phyloP scores from a whole-genome alignment of 2,329 filamentous ascomycete species.

The Fragosphaeria purpurea region DNA sequence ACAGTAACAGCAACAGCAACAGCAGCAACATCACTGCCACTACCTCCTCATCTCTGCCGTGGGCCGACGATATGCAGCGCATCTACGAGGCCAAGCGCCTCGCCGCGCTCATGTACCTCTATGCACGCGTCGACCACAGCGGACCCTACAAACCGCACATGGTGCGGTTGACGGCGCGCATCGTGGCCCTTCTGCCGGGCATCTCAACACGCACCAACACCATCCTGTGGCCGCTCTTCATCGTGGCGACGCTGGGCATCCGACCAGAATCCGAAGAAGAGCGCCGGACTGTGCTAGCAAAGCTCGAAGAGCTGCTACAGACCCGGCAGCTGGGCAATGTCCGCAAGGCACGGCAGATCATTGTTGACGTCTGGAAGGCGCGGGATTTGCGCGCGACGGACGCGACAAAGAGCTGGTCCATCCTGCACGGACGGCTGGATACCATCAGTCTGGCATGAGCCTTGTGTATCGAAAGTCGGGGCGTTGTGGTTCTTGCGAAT shows the following conservation, averaged over 20 bases:
- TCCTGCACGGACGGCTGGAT: conserved; percentile 9
- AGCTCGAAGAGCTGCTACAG: conserved; percentile 17
- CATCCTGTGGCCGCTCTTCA: conserved; percentile 16
- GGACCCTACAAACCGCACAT: conserved; percentile 18
- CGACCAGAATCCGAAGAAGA: conserved; percentile 18
- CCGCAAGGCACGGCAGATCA: conserved; percentile 20
- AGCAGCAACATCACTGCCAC: too few species aligned
- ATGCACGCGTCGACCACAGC: conserved; percentile 17
- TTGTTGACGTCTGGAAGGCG: conserved; percentile 21
- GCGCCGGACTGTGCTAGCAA: conserved; percentile 16
- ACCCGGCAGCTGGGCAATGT: conserved; percentile 22
- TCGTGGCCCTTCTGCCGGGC: conserved; percentile 15
- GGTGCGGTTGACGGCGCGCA: conserved; percentile 10
- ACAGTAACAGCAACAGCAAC: too few species aligned
- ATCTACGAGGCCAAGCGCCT: conserved; percentile 19
- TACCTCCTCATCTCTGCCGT: too few species aligned
- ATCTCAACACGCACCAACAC: conserved; percentile 19
- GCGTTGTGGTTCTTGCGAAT: too few species aligned
- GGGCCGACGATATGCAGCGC: background rate
- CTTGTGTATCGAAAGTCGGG: too few species aligned
- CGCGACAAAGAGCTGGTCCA: conserved; percentile 6
- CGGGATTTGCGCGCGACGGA: conserved; percentile 14
- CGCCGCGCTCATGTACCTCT: conserved; percentile 19
- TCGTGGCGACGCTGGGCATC: conserved; percentile 20
- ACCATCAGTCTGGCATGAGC: conserved; percentile 16